These are phyloP conservation scores for Wickerhamiella australiensis DNA, from an alignment of 805 yeast species.

Conservation along the genomic window DNA sequence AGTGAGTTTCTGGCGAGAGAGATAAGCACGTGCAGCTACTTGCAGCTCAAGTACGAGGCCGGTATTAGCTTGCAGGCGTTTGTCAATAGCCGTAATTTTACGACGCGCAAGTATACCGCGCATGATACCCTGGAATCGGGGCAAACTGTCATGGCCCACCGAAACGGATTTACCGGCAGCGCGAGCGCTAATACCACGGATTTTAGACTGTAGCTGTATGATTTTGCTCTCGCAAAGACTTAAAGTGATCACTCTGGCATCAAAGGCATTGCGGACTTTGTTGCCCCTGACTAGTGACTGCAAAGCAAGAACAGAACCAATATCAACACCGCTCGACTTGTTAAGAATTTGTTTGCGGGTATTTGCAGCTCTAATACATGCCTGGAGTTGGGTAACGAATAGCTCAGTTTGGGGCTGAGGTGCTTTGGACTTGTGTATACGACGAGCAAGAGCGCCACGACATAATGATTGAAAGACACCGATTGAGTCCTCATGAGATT, in stretches of 20 bases:
- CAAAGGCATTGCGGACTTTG: neutral
- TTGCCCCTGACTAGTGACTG: neutral
- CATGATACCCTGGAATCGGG: slow-evolving; percentile 17
- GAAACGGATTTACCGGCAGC: neutral
- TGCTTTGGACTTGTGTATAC: neutral
- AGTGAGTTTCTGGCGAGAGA: slow-evolving; percentile 18
- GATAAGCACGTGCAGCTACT: slow-evolving; percentile 9
- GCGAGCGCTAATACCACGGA: slow-evolving; percentile 20
- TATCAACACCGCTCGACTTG: neutral
- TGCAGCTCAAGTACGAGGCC: slow-evolving; percentile 8
- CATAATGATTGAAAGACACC: slow-evolving; percentile 46
- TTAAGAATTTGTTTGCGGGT: neutral
- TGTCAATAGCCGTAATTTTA: slow-evolving; percentile 1
- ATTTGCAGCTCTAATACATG: slow-evolving; percentile 13
- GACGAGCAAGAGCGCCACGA: slow-evolving; percentile 11
- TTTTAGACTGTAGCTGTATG: slow-evolving; percentile 21
- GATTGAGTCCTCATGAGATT: slow-evolving; percentile 29
- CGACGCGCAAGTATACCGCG: slow-evolving; percentile 22
- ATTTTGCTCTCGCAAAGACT: slow-evolving; percentile 10
- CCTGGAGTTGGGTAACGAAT: slow-evolving; percentile 15
- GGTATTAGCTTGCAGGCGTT: neutral
- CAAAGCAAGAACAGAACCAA: neutral
- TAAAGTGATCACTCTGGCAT: neutral
- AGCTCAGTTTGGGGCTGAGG: neutral
- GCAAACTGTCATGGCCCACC: slow-evolving; percentile 1